Percentiles rank a stretch among this genome's conserved stretches.
phyloP scores from a whole-genome alignment of 2,329 filamentous ascomycete genomes.

The Colletotrichum endophyticum region DNA sequence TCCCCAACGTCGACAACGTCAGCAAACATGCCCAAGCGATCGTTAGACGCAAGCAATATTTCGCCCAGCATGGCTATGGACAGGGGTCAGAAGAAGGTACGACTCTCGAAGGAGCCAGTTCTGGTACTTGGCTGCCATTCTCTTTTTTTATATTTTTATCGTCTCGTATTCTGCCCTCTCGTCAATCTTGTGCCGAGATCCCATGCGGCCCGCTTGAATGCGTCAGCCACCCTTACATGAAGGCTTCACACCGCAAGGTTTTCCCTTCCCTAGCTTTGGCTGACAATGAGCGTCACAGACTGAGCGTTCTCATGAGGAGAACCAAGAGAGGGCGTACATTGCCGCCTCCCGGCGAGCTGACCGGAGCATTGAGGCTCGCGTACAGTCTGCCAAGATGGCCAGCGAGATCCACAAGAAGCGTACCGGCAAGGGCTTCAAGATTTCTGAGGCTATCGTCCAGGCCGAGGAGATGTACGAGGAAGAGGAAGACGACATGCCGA shows the following conservation, averaged over 20 bases:
- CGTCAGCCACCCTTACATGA: background rate
- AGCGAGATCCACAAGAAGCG: constrained; percentile 90
- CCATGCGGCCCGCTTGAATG: background rate
- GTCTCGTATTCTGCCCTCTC: background rate
- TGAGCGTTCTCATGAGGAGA: constrained; percentile 79
- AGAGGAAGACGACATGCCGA: constrained; percentile 81
- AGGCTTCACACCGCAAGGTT: background rate
- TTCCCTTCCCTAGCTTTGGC: background rate
- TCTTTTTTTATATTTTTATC: background rate
- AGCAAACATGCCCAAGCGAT: constrained; percentile 43
- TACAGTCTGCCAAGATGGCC: constrained; percentile 85
- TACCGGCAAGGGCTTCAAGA: constrained; percentile 80
- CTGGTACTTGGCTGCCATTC: background rate
- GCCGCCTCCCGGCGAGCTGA: constrained; percentile 88
- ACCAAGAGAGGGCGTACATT: constrained; percentile 89
- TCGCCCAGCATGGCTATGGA: constrained; percentile 32
- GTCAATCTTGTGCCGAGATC: background rate
- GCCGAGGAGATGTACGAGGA: constrained; percentile 98
- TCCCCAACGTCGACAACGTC: constrained; percentile 5
- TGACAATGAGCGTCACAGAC: constrained; percentile 49
- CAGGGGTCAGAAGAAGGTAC: constrained; percentile 34
- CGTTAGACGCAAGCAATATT: constrained; percentile 30
- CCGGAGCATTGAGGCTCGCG: constrained; percentile 82
- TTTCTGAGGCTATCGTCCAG: constrained; percentile 77
- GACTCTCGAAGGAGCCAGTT: constrained; percentile 16